Percentiles rank a stretch among this genome's conserved stretches.
Evolutionary conservation across 768 basidiomycete species (phyloP).

Genomic region (Lentinula detonsa): DNA sequence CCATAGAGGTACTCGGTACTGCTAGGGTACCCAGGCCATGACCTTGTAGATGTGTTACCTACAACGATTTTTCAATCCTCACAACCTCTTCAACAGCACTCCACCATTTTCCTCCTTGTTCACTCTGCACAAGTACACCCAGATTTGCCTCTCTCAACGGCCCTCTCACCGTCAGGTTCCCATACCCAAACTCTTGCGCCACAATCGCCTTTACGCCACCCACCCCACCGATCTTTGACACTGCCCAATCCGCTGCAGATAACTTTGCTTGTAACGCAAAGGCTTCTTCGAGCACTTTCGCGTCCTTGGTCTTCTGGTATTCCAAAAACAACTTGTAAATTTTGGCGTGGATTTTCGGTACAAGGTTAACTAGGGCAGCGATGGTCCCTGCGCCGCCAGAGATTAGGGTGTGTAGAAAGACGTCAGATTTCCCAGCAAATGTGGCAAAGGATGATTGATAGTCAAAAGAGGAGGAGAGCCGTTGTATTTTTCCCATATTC

Average conservation of each 20-base stretch:
- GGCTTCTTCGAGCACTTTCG: conserved; percentile 37
- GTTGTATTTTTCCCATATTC: conserved; percentile 77
- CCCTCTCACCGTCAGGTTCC: conserved; percentile 39
- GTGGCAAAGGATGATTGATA: conserved; percentile 49
- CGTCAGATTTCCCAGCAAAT: conserved; percentile 72
- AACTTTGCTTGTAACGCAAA: conserved; percentile 55
- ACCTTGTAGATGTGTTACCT: background rate
- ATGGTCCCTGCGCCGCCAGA: conserved; percentile 63
- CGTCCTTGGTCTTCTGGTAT: conserved; percentile 27
- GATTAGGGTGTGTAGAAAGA: conserved; percentile 56
- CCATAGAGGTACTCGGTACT: too few relatives aligned
- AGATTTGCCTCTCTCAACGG: conserved; percentile 39
- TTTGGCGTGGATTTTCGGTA: conserved; percentile 51
- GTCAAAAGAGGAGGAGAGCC: conserved; percentile 56
- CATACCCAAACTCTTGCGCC: conserved; percentile 61
- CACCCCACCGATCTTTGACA: conserved; percentile 58
- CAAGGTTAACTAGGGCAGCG: conserved; percentile 55
- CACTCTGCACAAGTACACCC: conserved; percentile 20
- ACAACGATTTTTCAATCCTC: conserved; percentile 1
- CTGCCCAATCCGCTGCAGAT: conserved; percentile 63
- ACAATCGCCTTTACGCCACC: conserved; percentile 62
- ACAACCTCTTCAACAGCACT: background rate
- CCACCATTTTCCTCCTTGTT: conserved; percentile 1
- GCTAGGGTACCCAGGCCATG: too few relatives aligned
- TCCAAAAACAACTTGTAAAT: conserved; percentile 44